A percentile compares a stretch with the other conserved stretches of the same genome.
phyloP scores from a whole-genome alignment of 495 filamentous ascomycete genomes.

The Penicillium antarcticum region DNA sequence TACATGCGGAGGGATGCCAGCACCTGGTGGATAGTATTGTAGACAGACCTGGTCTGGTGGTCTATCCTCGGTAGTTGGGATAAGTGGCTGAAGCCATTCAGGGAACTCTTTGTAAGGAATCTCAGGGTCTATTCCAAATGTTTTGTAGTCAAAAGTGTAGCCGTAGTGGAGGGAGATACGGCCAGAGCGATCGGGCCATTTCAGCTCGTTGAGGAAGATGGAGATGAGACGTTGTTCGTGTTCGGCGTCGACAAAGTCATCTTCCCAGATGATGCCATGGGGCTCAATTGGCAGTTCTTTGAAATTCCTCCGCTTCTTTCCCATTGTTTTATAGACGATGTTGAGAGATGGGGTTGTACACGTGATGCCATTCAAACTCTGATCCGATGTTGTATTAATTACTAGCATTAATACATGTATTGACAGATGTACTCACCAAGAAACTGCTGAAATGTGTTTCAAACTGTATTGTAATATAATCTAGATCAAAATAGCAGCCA shows the following conservation, averaged over 20 bases:
- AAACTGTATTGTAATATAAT: not conserved
- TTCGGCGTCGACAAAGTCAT: slow-evolving; percentile 29
- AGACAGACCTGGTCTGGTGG: slow-evolving; percentile 42
- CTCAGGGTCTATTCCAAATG: slow-evolving; percentile 36
- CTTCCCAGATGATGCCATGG: slow-evolving; percentile 30
- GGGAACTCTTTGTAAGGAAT: slow-evolving; percentile 41
- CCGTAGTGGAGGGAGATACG: slow-evolving; percentile 40
- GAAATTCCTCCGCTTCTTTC: slow-evolving; percentile 9
- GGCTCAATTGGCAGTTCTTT: slow-evolving; percentile 29
- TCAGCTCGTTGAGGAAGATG: slow-evolving; percentile 29
- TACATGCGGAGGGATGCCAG: slow-evolving; percentile 41
- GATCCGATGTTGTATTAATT: not conserved
- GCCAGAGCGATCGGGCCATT: slow-evolving; percentile 36
- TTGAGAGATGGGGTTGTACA: not conserved
- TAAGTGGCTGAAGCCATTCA: slow-evolving; percentile 34
- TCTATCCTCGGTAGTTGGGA: slow-evolving; percentile 32
- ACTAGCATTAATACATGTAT: not conserved
- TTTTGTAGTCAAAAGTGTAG: slow-evolving; percentile 44
- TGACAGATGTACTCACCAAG: too few species aligned
- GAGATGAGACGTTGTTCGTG: slow-evolving; percentile 34
- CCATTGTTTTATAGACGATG: not conserved
- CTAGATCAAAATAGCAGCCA: too few species aligned
- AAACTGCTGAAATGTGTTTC: not conserved
- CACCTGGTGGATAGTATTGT: slow-evolving; percentile 40
- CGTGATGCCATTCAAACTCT: slow-evolving; percentile 3